These are phyloP conservation scores for Exophiala oligosperma DNA, from an alignment of 2,329 filamentous ascomycete species.

Conservation along the genomic window DNA sequence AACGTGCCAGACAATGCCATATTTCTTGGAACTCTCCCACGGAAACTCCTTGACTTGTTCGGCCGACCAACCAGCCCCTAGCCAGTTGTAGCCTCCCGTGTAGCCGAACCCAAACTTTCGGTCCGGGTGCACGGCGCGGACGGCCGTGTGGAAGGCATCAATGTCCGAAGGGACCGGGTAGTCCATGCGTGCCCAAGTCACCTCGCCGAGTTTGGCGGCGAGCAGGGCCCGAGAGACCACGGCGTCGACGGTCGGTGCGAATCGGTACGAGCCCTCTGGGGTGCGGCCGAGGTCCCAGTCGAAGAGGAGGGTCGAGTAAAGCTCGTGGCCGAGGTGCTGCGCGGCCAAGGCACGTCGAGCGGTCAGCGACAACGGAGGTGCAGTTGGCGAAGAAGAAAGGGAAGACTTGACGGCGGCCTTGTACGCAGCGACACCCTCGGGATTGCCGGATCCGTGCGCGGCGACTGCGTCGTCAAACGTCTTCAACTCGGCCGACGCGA, in stretches of 20 bases:
- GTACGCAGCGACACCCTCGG: slow-evolving; percentile 6
- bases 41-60: slow-evolving; percentile 9
- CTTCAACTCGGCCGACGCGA: slow-evolving; percentile 8
- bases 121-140: slow-evolving; percentile 5
- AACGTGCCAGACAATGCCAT: slow-evolving; percentile 11
- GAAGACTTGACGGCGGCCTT: neutral
- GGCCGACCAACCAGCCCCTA: slow-evolving; percentile 6
- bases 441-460: neutral
- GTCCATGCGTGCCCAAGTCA: slow-evolving; percentile 16
- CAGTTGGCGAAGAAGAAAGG: neutral
- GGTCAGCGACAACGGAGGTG: neutral
- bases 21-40: neutral
- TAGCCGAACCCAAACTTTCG: slow-evolving; percentile 12
- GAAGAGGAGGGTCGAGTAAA: slow-evolving; percentile 5
- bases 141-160: slow-evolving; percentile 2
- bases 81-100: slow-evolving; percentile 8
- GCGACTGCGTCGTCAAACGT: slow-evolving; percentile 11
- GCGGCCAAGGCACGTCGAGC: slow-evolving; percentile 1
- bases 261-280: slow-evolving; percentile 6
- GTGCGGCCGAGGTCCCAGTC: slow-evolving; percentile 10
- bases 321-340: neutral
- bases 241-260: slow-evolving; percentile 6
- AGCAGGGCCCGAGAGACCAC: slow-evolving; percentile 10
- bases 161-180: slow-evolving; percentile 5
- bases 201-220: slow-evolving; percentile 4